phyloP scores from a whole-genome alignment of 768 basidiomycete genomes.

The Hypsizygus marmoreus region DNA sequence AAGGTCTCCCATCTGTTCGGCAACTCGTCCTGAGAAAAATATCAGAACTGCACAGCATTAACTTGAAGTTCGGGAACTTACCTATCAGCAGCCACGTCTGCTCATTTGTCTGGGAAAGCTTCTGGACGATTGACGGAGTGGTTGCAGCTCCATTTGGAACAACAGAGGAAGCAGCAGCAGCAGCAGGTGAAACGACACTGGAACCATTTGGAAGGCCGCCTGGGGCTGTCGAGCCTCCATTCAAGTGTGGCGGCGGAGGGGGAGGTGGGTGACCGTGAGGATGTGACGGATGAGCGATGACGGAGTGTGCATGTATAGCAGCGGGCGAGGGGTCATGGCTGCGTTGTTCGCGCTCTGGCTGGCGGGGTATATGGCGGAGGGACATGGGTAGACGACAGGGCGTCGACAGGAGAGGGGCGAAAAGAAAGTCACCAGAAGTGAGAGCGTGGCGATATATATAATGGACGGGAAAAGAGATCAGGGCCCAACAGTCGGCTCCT shows the following conservation, averaged over 20 bases:
- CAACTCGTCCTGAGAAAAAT: slow-evolving; percentile 73
- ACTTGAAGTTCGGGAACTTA: slow-evolving; percentile 27
- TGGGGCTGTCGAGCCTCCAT: slow-evolving; percentile 50
- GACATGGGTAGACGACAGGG: slow-evolving; percentile 45
- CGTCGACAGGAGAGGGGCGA: slow-evolving; percentile 40
- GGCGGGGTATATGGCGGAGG: slow-evolving; percentile 61
- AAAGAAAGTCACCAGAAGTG: slow-evolving; percentile 47
- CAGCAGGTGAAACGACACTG: slow-evolving; percentile 47
- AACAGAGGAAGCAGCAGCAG: slow-evolving; percentile 42
- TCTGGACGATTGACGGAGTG: slow-evolving; percentile 58
- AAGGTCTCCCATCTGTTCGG: slow-evolving; percentile 93
- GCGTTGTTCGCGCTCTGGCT: slow-evolving; percentile 61
- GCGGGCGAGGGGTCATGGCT: slow-evolving; percentile 58
- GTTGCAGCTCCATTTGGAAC: slow-evolving; percentile 33
- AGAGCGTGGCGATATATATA: slow-evolving; percentile 60
- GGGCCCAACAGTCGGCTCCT: slow-evolving; percentile 46
- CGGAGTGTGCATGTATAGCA: slow-evolving; percentile 31
- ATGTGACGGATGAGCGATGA: slow-evolving; percentile 40
- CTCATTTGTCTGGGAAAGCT: slow-evolving; percentile 85
- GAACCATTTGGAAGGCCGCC: slow-evolving; percentile 44
- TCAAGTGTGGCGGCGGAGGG: slow-evolving; percentile 47
- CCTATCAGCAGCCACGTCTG: slow-evolving; percentile 96
- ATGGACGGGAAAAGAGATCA: slow-evolving; percentile 43
- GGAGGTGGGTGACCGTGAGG: slow-evolving; percentile 30
- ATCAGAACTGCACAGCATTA: slow-evolving; percentile 15